These are phyloP conservation scores for Sporisorium reilianum DNA, from an alignment of 1,284 basidiomycete genomes.

Conservation along the genomic window DNA sequence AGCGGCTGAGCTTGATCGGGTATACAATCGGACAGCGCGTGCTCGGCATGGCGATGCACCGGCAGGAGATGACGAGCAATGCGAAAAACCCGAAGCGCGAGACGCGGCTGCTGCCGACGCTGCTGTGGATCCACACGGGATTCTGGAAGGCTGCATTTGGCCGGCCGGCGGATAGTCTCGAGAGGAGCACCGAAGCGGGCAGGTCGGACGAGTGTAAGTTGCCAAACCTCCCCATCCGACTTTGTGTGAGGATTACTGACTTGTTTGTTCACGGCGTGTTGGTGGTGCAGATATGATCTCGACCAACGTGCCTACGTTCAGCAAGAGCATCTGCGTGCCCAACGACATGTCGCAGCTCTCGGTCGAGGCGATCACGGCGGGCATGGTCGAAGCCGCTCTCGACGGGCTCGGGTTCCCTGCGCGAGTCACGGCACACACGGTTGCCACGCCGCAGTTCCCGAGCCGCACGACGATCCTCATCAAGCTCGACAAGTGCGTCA, in stretches of 20 bases:
- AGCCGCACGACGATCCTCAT: slow-evolving; percentile 71
- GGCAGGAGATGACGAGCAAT: slow-evolving; percentile 53
- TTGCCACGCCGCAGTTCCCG: slow-evolving; percentile 83
- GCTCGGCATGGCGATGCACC: slow-evolving; percentile 50
- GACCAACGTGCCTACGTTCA: slow-evolving; percentile 92
- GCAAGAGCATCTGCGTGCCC: slow-evolving; percentile 90
- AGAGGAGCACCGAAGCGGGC: slow-evolving; percentile 86
- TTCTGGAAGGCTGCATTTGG: slow-evolving; percentile 95
- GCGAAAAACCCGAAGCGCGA: slow-evolving; percentile 63
- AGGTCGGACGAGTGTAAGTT: slow-evolving; percentile 82
- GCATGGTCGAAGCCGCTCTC: slow-evolving; percentile 95
- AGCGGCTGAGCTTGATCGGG: slow-evolving; percentile 55
- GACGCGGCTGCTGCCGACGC: slow-evolving; percentile 59
- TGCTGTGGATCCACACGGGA: slow-evolving; percentile 72
- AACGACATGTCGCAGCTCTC: slow-evolving; percentile 92
- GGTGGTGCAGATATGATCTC: slow-evolving; percentile 84
- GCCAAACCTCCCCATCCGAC: too few species aligned
- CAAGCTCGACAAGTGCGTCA: slow-evolving; percentile 63
- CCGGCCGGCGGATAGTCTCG: slow-evolving; percentile 90
- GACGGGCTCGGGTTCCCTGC: slow-evolving; percentile 96
- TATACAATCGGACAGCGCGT: slow-evolving; percentile 58
- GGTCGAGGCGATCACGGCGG: slow-evolving; percentile 95
- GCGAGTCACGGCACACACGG: slow-evolving; percentile 94
- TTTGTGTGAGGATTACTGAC: too few species aligned
- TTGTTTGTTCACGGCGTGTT: not conserved